Evolutionary conservation across 2,329 filamentous ascomycete genomes (phyloP), one percentile per base, ranked within the genome.

Genomic region (Cordyceps fumosorosea): DNA sequence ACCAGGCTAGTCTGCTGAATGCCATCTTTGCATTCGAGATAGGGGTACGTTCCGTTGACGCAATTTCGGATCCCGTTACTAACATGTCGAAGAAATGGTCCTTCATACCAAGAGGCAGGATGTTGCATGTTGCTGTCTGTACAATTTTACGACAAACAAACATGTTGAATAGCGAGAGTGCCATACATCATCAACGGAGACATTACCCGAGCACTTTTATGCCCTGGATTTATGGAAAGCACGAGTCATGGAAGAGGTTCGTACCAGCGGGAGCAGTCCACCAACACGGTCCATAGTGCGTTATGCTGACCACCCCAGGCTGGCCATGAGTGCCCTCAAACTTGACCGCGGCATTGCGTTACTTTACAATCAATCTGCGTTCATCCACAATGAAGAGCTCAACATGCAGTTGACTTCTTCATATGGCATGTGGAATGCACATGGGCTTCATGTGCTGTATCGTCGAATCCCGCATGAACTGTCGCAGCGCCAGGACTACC

Each of bases 321-420:
- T 78, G 8, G 70, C 73, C 2, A 48, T 68, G 2, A 69, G 67
- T 29, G 64, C 76, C 0, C 74, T 75, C 61, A 77, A 77, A 58
- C 66, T 79, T 29, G 77, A 79, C 62, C 56, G 68, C 0, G 77
- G 75, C 34, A 54, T 78, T 8, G 74, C 73, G 34, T 65, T 72
- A 8, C 66, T 69, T 37, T 71, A 58, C 62, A 67, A 67, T 59
- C 70, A 77, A 52, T 68, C 75, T 1, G 68, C 72, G 0, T 57
- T 70, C 0, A 62, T 78, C 0, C 68, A 70, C 5, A 62, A 71
- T 1, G 74, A 77, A 62, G 77, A 79, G 59, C 64, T 79, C 0
- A 71, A 76, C 16, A 66, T 75, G 5, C 66, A 70, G 0, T 60
- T 78, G 12, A 69, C 72, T 2, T 69, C 66, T 0, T 74, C 76